Evolutionary conservation across 2,329 filamentous ascomycete genomes (phyloP).

Genomic region (Aspergillus calidoustus): DNA sequence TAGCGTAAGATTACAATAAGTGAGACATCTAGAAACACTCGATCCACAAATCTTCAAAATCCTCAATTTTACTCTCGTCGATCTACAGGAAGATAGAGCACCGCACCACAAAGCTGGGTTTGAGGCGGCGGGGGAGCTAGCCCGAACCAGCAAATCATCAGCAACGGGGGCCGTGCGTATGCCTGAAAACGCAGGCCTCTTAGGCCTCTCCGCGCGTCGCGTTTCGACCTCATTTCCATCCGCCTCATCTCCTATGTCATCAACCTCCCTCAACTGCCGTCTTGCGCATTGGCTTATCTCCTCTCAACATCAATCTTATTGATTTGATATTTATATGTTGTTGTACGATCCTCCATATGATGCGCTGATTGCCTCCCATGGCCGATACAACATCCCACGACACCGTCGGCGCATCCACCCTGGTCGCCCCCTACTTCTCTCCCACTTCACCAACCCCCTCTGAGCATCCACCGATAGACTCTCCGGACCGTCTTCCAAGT

Average conservation of each 20-base stretch:
- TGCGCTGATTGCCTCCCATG: slow-evolving; percentile 33
- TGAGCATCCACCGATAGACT: slow-evolving; percentile 25
- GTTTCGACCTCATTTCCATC: slow-evolving; percentile 5
- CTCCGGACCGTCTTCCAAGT: slow-evolving; percentile 31
- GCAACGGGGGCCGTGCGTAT: not conserved
- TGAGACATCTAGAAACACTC: not conserved
- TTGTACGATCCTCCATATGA: not conserved
- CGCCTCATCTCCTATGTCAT: not conserved
- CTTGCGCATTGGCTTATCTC: not conserved
- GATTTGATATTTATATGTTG: not conserved
- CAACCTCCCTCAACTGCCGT: not conserved
- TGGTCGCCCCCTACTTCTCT: slow-evolving; percentile 43
- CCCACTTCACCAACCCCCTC: slow-evolving; percentile 40
- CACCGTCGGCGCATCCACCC: slow-evolving; percentile 46
- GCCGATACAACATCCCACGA: slow-evolving; percentile 47
- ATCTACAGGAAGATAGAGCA: not conserved
- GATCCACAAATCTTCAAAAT: not conserved
- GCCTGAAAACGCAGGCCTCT: slow-evolving; percentile 12
- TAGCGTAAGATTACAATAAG: not conserved
- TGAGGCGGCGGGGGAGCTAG: not conserved
- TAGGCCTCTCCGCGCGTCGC: slow-evolving; percentile 16
- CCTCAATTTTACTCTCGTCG: not conserved
- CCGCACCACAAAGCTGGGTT: not conserved
- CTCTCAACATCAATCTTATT: not conserved
- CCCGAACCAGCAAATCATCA: slow-evolving; percentile 13